A percentile compares a stretch with the other conserved stretches of the same genome.
Evolutionary conservation across 257 asterid species (phyloP).

Genomic region (Coffea eugenioides): DNA sequence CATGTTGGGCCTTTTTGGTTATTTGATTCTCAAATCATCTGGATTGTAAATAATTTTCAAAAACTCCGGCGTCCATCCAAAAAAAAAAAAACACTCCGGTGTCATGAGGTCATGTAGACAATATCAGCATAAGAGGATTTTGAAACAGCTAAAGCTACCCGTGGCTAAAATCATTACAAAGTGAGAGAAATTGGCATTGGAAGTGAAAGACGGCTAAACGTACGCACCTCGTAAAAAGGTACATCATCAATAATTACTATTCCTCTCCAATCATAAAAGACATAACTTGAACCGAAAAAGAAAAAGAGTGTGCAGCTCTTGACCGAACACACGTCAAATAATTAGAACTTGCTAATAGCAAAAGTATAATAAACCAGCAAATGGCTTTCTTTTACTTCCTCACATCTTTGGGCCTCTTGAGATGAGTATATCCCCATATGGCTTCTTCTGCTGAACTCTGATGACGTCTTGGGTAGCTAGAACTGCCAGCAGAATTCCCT

Average conservation of each 20-base stretch:
- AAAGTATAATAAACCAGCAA: not conserved
- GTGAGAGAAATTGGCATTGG: too few species aligned
- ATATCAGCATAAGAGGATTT: too few species aligned
- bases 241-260: not conserved
- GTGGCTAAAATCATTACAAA: too few species aligned
- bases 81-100: not conserved
- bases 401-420: constrained; percentile 84
- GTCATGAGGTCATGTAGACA: not conserved
- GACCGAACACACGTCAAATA: not conserved
- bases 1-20: not conserved
- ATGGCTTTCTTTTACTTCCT: constrained; percentile 7
- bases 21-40: not conserved
- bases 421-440: constrained; percentile 78
- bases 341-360: not conserved
- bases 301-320: not conserved
- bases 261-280: not conserved
- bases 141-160: not conserved
- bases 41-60: not conserved
- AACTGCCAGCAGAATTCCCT: constrained; percentile 39
- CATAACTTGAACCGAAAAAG: not conserved
- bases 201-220: too few species aligned
- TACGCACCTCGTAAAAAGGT: not conserved
- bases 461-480: constrained; percentile 69
- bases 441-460: constrained; percentile 51
- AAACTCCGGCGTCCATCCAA: not conserved